Evolutionary conservation across 2,329 filamentous ascomycete species (phyloP), one percentile per base, ranked within the genome.

Genomic region (Botrytis galanthina): DNA sequence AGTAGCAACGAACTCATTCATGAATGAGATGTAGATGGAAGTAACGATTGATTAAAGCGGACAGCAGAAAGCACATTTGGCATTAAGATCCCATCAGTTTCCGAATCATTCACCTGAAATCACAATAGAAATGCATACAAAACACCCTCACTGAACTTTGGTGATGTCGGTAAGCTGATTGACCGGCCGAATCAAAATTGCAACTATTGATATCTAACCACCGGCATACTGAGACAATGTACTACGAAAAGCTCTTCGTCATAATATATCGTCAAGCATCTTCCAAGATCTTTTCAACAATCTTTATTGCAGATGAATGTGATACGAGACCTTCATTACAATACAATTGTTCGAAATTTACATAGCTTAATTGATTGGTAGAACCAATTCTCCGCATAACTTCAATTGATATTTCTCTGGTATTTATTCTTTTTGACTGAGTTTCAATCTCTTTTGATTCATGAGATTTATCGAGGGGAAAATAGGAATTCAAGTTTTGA

Each of bases 381-480:
- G 14, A 18, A 16, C 26, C 26, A 18, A 29, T 7, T 54, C 14
- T 54, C 2, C 2, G 5, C 16, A 29, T 54, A n/a, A 29, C 26
- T 54, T 54, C 48, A 16, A 8, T 8, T 7, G 5, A 2, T n/a
- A 14, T 29, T 29, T 16, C 6, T 29, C 26, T 16, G n/a, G 5
- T 16, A 3, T 54, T 1, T 16, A n/a, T 54, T 8, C 26, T 16
- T 54, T 16, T 54, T 4, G 6, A 29, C 51, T n/a, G 26, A 5
- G 0, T 29, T 57, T 29, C 8, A 8, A 14, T 18, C 1, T 12
- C n/a, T 57, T 4, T 8, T 3, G 1, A 57, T 18, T 16, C 14
- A 8, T 18, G n/a, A 2, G 16, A 57, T 9, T 18, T 14, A 0
- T 29, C n/a, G n/a, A 57, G 6, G 0, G 4, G 0, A 18, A 57